Evolutionary conservation across 179 eudicot genomes (phyloP).

Genomic region (Beta macrorhiza): DNA sequence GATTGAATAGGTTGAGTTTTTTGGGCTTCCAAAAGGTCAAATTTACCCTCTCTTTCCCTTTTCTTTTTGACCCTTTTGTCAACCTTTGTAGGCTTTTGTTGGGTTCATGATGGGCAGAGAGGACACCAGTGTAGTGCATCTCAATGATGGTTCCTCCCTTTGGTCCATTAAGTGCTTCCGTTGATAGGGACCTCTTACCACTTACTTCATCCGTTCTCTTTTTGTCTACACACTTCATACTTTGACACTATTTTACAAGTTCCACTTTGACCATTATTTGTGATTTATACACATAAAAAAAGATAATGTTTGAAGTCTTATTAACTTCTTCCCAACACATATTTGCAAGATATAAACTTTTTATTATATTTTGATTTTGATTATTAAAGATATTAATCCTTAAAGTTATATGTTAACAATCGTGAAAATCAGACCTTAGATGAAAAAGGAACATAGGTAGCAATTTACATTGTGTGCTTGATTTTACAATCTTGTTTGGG

Average conservation of each 20-base stretch:
- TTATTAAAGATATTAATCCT: too few species aligned
- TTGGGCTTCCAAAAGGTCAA: constrained; percentile 22
- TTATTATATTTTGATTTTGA: too few species aligned
- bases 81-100: constrained; percentile 38
- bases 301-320: too few species aligned
- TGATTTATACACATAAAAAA: too few species aligned
- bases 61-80: constrained; percentile 29
- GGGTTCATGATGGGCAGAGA: constrained; percentile 36
- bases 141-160: constrained; percentile 34
- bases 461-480: constrained; percentile 12
- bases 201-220: neutral
- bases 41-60: neutral
- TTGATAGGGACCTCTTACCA: constrained; percentile 23
- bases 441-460: too few species aligned
- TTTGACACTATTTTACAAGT: too few species aligned
- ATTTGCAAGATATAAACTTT: too few species aligned
- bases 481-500: constrained; percentile 23
- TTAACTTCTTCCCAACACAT: too few species aligned
- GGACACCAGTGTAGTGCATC: constrained; percentile 35
- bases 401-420: too few species aligned
- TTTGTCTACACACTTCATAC: too few species aligned
- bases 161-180: constrained; percentile 29
- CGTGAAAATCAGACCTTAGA: too few species aligned
- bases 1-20: constrained; percentile 14
- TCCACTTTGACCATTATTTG: too few species aligned